Evolutionary conservation across 139 green algal species (phyloP).

Genomic region (Bryopsis sp.): DNA sequence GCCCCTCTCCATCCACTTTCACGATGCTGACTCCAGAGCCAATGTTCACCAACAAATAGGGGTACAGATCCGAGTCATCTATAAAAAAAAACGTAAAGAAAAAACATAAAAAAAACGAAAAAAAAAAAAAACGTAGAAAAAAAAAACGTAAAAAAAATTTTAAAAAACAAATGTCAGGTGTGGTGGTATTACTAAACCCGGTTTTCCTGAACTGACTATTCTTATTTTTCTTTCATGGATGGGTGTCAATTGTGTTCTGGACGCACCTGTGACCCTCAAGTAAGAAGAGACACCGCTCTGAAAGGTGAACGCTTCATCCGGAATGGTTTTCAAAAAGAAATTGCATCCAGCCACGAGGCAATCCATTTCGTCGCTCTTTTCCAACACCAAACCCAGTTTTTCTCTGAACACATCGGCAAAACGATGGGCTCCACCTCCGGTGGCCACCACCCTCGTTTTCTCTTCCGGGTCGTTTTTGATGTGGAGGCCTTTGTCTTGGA

Average conservation of each 20-base stretch:
- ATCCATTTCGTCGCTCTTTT: conserved; percentile 60
- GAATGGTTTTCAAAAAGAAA: conserved; percentile 91
- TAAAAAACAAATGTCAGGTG: too few relatives aligned
- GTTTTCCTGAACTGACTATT: too few relatives aligned
- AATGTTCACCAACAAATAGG: conserved; percentile 98
- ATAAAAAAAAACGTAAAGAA: conserved; percentile 18
- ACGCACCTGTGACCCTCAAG: conserved; percentile 37
- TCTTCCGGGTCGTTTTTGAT: conserved; percentile 26
- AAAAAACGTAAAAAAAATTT: too few relatives aligned
- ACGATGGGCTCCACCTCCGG: conserved; percentile 62
- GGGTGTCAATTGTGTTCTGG: too few relatives aligned
- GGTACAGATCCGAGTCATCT: conserved; percentile 65
- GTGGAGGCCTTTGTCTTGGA: conserved; percentile 87
- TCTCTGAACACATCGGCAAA: conserved; percentile 81
- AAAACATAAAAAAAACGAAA: not conserved
- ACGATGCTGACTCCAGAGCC: conserved; percentile 93
- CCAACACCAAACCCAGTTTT: conserved; percentile 77
- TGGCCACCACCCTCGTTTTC: conserved; percentile 48
- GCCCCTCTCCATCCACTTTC: conserved; percentile 59
- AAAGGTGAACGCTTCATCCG: conserved; percentile 90
- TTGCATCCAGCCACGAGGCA: conserved; percentile 80
- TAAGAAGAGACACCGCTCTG: conserved; percentile 52
- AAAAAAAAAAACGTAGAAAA: not conserved
- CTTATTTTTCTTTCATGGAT: too few relatives aligned
- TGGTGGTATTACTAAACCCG: too few relatives aligned